phyloP scores from a whole-genome alignment of 2,329 filamentous ascomycete species.

The Colletotrichum higginsianum region DNA sequence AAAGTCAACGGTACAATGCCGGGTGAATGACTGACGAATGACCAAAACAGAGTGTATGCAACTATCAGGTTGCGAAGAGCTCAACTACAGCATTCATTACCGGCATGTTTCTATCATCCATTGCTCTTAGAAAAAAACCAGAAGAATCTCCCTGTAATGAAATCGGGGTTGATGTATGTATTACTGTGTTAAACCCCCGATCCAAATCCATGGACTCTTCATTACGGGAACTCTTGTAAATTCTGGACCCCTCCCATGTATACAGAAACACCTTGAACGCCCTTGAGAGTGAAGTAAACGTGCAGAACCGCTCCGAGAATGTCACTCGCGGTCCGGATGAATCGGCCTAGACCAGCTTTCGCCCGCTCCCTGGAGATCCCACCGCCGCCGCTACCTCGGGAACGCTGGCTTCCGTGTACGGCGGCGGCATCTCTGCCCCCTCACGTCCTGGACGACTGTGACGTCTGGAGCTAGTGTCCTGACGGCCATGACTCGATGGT shows the following conservation, averaged over 20 bases:
- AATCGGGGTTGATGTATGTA: not conserved
- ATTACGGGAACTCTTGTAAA: not conserved
- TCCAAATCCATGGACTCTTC: not conserved
- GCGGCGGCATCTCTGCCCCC: slow-evolving; percentile 13
- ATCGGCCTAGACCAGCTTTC: not conserved
- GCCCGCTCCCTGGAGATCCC: not conserved
- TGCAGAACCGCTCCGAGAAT: not conserved
- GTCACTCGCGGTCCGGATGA: not conserved
- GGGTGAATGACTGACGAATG: too few species aligned
- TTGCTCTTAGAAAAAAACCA: too few species aligned
- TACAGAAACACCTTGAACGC: not conserved
- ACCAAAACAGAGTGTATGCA: too few species aligned
- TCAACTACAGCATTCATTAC: too few species aligned
- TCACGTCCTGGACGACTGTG: not conserved
- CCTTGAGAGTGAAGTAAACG: too few species aligned
- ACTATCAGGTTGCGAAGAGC: too few species aligned
- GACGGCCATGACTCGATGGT: not conserved
- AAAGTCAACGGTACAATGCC: too few species aligned
- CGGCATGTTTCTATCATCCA: too few species aligned
- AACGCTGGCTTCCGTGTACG: slow-evolving; percentile 1
- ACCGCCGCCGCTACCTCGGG: not conserved
- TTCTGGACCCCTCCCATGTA: not conserved
- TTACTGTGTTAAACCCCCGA: not conserved
- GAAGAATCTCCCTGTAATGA: too few species aligned
- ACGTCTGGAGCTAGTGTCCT: not conserved